A percentile compares a stretch with the other conserved stretches of the same genome.
Evolutionary conservation across 2,329 filamentous ascomycete species (phyloP).

Genomic region (Microdochium paspali): DNA sequence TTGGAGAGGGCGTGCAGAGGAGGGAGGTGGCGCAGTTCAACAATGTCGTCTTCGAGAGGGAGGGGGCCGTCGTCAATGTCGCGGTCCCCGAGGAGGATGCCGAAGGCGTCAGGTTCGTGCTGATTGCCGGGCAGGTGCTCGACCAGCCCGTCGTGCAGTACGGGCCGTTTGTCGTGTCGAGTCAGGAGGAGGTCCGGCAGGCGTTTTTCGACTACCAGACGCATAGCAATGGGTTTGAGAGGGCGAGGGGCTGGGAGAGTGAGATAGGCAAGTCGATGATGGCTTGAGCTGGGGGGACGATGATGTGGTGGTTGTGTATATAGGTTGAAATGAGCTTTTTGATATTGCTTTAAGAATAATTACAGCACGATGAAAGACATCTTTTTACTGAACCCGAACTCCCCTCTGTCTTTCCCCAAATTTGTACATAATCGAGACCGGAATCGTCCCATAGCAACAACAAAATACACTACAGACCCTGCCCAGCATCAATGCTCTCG

Average conservation of each 20-base stretch:
- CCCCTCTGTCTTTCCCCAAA: too few relatives aligned
- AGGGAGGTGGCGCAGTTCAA: slow-evolving; percentile 60
- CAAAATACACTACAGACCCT: neutral
- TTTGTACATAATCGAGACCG: too few relatives aligned
- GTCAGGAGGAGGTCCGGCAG: slow-evolving; percentile 54
- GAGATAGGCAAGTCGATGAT: slow-evolving; percentile 30
- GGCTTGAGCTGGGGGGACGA: too few relatives aligned
- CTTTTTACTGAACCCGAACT: neutral
- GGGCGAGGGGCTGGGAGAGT: slow-evolving; percentile 59
- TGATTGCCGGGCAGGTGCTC: slow-evolving; percentile 62
- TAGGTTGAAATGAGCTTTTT: too few relatives aligned
- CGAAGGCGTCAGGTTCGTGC: slow-evolving; percentile 38
- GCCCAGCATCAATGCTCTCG: neutral
- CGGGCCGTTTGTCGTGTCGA: slow-evolving; percentile 58
- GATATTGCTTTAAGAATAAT: too few relatives aligned
- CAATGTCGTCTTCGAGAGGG: slow-evolving; percentile 79
- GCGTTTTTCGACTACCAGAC: slow-evolving; percentile 59
- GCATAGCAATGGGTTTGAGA: slow-evolving; percentile 59
- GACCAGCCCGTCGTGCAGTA: slow-evolving; percentile 64
- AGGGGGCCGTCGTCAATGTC: slow-evolving; percentile 67
- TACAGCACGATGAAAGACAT: neutral
- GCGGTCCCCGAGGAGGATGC: slow-evolving; percentile 58
- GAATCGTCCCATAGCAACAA: too few relatives aligned
- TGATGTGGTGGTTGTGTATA: too few relatives aligned
- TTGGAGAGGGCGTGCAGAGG: slow-evolving; percentile 43